A percentile compares a stretch with the other conserved stretches of the same genome.
Conservation (phyloP, 495 filamentous ascomycete species). For the Lindgomyces ingoldianus region DNA sequence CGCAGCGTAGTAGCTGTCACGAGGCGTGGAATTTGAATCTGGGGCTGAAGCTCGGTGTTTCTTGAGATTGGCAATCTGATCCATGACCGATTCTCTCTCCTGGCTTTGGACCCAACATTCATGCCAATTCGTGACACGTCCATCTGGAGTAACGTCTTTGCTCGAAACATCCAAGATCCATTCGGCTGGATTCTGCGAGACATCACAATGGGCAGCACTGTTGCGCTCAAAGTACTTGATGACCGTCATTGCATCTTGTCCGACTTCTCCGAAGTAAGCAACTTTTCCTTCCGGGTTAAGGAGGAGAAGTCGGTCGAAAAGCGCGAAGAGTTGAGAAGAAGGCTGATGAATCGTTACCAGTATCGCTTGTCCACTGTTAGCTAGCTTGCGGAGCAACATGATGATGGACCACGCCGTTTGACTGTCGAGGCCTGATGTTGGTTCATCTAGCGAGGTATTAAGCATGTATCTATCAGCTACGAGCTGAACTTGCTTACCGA, state of each 20-base stretch:
- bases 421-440: slow-evolving; percentile 22
- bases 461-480: background rate
- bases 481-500: slow-evolving; percentile 12
- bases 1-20: background rate
- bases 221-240: slow-evolving; percentile 18
- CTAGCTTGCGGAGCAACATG: slow-evolving; percentile 11
- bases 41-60: background rate
- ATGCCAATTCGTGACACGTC: background rate
- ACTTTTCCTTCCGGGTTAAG: slow-evolving; percentile 4
- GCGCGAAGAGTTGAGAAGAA: slow-evolving; percentile 14
- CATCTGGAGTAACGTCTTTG: background rate
- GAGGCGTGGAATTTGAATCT: background rate
- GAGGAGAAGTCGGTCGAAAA: slow-evolving; percentile 22
- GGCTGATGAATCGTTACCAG: slow-evolving; percentile 35
- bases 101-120: background rate
- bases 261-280: slow-evolving; percentile 22
- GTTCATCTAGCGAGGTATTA: slow-evolving; percentile 5
- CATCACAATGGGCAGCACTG: background rate
- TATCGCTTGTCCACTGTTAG: slow-evolving; percentile 30
- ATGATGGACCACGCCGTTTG: slow-evolving; percentile 22
- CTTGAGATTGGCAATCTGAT: slow-evolving; percentile 1
- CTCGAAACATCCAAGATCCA: slow-evolving; percentile 15
- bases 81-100: background rate
- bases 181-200: slow-evolving; percentile 23
- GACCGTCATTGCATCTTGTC: background rate